Evolutionary conservation across 192 early-diverging fungal genomes (phyloP), one percentile per base, ranked within the genome.

Genomic region (Gigaspora rosea): DNA sequence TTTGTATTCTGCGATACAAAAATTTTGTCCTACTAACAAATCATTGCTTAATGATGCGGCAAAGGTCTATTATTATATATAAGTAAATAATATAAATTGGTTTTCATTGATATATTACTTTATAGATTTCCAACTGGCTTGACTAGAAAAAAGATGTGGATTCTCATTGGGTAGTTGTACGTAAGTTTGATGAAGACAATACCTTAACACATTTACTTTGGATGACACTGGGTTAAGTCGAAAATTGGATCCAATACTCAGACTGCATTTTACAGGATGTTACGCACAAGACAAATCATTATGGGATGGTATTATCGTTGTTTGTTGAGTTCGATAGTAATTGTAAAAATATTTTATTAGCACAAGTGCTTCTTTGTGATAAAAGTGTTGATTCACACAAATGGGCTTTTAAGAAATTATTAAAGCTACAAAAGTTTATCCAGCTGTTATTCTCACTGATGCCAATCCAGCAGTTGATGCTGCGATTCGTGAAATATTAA

Each of bases 291-390:
- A 64, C 35, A 1, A 64, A 64, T 36, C 11, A 32, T 27, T 64
- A 64, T 64, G 2, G 12, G 27, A 64, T 64, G 35, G 12, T 13
- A 32, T 64, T 64, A 64, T 64, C 35, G 27, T 64, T 64, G 27
- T 64, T 64, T 64, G 35, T 64, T 56, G 12, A 20, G 27, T 64
- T 64, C 27, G 13, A 64, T 64, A 64, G 27, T 64, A 32, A 64
- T 32, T 12, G 8, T 7, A 13, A 64, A 6, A 64, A 64, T 64
- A 64, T 64, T 64, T 64, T 64, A 64, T 32, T 64, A 22, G 62
- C 62, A 35, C 62, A 64, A 1, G 62, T 7, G 7, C 62, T 64
- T 33, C 12, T 64, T 22, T 16, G 1, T 22, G 35, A 64, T 64
- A 13, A 64, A 64, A 64, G 35, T 64, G 11, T 64, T 64, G 4